A percentile compares a stretch with the other conserved stretches of the same genome.
Conservation (phyloP, 2,329 filamentous ascomycete genomes). For the Ophiocordyceps camponoti-rufipedis region DNA sequence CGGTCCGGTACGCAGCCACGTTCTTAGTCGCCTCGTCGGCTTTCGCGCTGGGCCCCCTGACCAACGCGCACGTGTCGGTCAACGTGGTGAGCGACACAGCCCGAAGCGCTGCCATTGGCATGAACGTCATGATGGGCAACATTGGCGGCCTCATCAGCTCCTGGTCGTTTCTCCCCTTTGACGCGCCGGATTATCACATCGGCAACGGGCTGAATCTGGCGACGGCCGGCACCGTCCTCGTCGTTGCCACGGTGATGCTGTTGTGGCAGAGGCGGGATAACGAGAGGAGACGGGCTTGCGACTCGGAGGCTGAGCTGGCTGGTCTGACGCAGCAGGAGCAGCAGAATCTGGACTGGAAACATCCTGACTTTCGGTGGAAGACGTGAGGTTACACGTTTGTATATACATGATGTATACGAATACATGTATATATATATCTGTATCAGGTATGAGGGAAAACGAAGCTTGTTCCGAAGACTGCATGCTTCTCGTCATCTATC, state of each 20-base stretch:
- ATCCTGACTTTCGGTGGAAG: conserved; percentile 45
- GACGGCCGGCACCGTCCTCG: conserved; percentile 29
- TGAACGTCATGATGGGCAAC: conserved; percentile 53
- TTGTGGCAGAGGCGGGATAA: conserved; percentile 48
- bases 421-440: too few relatives aligned
- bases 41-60: conserved; percentile 45
- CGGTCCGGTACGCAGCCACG: conserved; percentile 48
- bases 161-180: conserved; percentile 45
- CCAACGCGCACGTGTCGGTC: conserved; percentile 48
- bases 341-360: conserved; percentile 46
- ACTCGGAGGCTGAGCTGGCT: conserved; percentile 25
- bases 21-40: conserved; percentile 49
- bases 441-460: too few relatives aligned
- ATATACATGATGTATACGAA: too few relatives aligned
- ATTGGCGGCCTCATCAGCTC: conserved; percentile 50
- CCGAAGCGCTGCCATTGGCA: conserved; percentile 45
- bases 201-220: conserved; percentile 56
- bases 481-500: too few relatives aligned
- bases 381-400: conserved; percentile 7
- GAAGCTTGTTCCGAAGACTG: too few relatives aligned
- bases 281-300: conserved; percentile 13
- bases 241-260: conserved; percentile 27
- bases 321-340: conserved; percentile 33
- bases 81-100: conserved; percentile 58
- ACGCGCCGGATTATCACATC: conserved; percentile 48